These are phyloP conservation scores for Heterobasidion irregulare DNA, from an alignment of 1,284 basidiomycete species.

Conservation along the genomic window DNA sequence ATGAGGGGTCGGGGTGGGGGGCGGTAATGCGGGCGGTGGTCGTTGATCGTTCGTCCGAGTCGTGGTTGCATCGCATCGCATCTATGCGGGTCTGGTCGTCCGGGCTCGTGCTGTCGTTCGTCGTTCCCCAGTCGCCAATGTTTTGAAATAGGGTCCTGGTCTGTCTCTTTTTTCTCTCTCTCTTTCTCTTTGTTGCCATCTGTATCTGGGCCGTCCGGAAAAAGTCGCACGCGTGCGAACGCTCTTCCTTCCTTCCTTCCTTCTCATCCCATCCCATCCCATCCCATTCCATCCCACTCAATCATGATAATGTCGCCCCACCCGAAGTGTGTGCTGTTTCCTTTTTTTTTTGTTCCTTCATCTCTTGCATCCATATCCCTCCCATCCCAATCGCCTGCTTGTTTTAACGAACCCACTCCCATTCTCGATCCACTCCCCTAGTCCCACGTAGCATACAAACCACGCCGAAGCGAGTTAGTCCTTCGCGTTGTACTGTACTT, in stretches of 20 bases:
- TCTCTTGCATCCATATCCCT: background rate
- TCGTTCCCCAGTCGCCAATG: background rate
- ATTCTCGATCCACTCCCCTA: slow-evolving; percentile 3
- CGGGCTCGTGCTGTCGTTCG: background rate
- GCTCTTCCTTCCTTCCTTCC: too few species aligned
- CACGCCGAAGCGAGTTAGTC: background rate
- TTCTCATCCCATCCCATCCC: background rate
- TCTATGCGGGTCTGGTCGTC: background rate
- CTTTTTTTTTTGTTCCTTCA: background rate
- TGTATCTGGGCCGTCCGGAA: too few species aligned
- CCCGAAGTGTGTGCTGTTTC: background rate
- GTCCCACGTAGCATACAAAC: background rate
- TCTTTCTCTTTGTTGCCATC: background rate
- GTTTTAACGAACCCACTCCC: background rate
- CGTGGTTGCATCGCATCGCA: slow-evolving; percentile 33
- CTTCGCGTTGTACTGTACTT: background rate
- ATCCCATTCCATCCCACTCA: background rate
- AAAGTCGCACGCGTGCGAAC: too few species aligned
- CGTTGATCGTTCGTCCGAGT: slow-evolving; percentile 41
- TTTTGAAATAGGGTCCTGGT: background rate
- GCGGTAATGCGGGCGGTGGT: background rate
- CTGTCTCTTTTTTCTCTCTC: background rate
- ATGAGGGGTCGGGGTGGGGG: slow-evolving; percentile 3
- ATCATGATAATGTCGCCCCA: background rate
- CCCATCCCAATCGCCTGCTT: slow-evolving; percentile 1